Conservation (phyloP, 192 early-diverging fungal genomes). For the Pilaira anomala region DNA sequence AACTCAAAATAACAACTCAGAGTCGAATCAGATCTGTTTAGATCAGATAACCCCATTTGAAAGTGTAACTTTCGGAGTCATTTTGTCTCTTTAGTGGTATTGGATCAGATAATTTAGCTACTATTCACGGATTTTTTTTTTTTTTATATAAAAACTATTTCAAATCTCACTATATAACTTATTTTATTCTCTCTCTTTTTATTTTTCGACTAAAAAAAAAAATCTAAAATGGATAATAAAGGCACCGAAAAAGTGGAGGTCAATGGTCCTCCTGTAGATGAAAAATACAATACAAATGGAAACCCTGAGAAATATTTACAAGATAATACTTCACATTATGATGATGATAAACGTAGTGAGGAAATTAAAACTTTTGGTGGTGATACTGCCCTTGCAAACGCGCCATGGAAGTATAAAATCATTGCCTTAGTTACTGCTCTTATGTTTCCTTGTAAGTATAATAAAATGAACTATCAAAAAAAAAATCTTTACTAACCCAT, state of each 20-base stretch:
- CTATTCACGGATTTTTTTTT: neutral
- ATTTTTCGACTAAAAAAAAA: no score
- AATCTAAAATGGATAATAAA: neutral
- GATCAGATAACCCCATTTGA: no score
- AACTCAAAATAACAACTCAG: no score
- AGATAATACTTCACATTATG: neutral
- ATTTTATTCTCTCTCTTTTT: neutral
- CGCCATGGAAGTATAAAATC: conserved; percentile 53
- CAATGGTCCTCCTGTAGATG: neutral
- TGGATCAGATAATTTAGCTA: conserved; percentile 10
- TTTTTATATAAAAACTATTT: neutral
- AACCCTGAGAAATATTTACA: neutral
- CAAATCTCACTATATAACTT: neutral
- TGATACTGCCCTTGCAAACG: conserved; percentile 28
- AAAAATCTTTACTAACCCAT: neutral
- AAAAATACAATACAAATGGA: conserved; percentile 4
- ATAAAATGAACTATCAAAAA: no score
- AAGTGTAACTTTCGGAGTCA: neutral
- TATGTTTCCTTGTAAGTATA: conserved; percentile 54
- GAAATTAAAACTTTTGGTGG: conserved; percentile 12
- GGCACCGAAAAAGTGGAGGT: conserved; percentile 4
- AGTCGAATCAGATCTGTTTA: no score
- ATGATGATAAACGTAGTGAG: neutral
- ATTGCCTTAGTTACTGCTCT: conserved; percentile 57
- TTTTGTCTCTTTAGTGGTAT: neutral